Conservation (phyloP, 352 stramenopile species). For the Globisporangium nagaii region DNA sequence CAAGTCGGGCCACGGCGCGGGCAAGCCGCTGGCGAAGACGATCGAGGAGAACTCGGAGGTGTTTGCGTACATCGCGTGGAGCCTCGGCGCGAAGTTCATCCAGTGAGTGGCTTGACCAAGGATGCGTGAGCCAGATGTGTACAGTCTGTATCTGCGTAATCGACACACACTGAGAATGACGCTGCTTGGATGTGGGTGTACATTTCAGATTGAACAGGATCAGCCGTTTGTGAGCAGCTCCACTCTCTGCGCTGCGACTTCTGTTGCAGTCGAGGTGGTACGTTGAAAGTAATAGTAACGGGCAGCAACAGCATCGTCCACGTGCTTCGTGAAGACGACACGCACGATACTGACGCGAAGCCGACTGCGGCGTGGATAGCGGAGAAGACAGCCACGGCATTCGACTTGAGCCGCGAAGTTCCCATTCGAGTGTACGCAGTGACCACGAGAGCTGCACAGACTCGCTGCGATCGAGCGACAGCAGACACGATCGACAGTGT, state of each 20-base stretch:
- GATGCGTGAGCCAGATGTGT: neutral
- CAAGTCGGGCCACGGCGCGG: slow-evolving; percentile 84
- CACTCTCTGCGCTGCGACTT: no score
- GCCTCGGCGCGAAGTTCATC: slow-evolving; percentile 1
- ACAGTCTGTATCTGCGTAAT: neutral
- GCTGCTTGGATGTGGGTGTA: neutral
- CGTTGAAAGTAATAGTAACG: no score
- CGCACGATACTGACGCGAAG: neutral
- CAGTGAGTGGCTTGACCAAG: neutral
- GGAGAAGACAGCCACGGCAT: slow-evolving; percentile 15
- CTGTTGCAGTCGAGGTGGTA: no score
- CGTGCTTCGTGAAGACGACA: neutral
- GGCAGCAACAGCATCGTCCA: slow-evolving; percentile 1
- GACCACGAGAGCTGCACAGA: neutral
- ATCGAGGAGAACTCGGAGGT: slow-evolving; percentile 68
- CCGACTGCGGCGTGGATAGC: slow-evolving; percentile 19
- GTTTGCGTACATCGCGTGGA: slow-evolving; percentile 3
- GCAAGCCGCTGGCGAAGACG: slow-evolving; percentile 86
- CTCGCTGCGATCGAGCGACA: neutral
- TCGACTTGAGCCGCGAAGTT: slow-evolving; percentile 27
- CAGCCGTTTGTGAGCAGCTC: neutral
- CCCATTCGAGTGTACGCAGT: slow-evolving; percentile 37
- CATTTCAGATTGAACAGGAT: neutral
- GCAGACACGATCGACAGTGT: no score
- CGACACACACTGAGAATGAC: no score